Evolutionary conservation across 2,329 filamentous ascomycete species (phyloP).

Genomic region (Clarireedia homoeocarpa): DNA sequence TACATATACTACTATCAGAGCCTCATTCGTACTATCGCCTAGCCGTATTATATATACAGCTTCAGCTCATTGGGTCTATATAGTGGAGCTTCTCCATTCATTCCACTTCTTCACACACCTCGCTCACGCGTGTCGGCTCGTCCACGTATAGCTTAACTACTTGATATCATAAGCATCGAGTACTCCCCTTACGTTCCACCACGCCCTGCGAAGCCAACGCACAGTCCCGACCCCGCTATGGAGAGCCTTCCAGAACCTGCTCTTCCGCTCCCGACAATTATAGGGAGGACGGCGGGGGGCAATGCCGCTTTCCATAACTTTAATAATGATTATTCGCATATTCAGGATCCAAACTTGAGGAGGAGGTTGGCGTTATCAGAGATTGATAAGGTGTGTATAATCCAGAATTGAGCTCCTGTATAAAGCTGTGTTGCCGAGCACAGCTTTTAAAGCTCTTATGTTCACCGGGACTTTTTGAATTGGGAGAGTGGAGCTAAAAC

Average conservation of each 20-base stretch:
- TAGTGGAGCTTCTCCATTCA: too few relatives aligned
- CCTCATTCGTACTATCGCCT: too few relatives aligned
- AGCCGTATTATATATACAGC: too few relatives aligned
- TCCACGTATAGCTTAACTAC: too few relatives aligned
- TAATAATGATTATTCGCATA: constrained; percentile 43
- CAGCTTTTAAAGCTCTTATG: not conserved
- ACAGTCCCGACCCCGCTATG: constrained; percentile 11
- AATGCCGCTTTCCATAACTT: constrained; percentile 69
- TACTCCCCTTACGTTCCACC: too few relatives aligned
- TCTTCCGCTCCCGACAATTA: constrained; percentile 6
- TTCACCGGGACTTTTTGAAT: not conserved
- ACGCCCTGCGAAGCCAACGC: too few relatives aligned
- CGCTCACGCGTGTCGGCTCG: too few relatives aligned
- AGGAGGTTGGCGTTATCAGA: constrained; percentile 69
- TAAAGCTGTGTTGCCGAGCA: not conserved
- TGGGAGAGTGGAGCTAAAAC: not conserved
- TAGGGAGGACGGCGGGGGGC: constrained; percentile 44
- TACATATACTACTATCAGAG: too few relatives aligned
- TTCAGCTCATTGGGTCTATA: too few relatives aligned
- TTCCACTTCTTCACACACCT: too few relatives aligned
- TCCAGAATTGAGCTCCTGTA: constrained; percentile 41
- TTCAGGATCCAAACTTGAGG: constrained; percentile 67
- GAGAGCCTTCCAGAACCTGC: constrained; percentile 20
- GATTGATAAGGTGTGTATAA: constrained; percentile 18
- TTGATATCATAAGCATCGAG: too few relatives aligned